A percentile compares a stretch with the other conserved stretches of the same genome.
These are phyloP conservation scores for Amaranthus palmeri DNA, from an alignment of 148 eudicot species.

Conservation along the genomic window DNA sequence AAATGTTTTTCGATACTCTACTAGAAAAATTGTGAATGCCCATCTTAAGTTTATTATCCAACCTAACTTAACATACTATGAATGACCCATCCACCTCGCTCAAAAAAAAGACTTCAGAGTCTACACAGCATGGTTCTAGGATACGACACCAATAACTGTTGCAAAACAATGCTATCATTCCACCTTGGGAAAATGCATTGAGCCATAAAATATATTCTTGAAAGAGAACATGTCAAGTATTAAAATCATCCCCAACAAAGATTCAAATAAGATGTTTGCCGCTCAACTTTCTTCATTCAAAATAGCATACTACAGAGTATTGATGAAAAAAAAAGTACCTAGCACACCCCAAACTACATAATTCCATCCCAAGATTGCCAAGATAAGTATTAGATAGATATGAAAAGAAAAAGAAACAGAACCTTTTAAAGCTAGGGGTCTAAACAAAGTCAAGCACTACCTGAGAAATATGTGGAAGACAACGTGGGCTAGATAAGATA, in stretches of 20 bases:
- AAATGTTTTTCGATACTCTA: no score
- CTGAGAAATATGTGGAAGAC: constrained; percentile 98
- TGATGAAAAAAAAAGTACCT: not conserved
- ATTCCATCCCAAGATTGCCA: not conserved
- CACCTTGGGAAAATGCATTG: not conserved
- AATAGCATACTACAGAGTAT: not conserved
- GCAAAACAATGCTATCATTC: not conserved
- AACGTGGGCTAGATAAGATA: constrained; percentile 92
- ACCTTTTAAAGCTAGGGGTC: constrained; percentile 2
- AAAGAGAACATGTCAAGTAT: not conserved
- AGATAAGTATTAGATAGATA: not conserved
- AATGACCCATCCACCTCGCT: no score
- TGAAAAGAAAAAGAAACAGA: not conserved
- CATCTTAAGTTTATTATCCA: no score
- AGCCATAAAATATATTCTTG: not conserved
- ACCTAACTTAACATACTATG: no score
- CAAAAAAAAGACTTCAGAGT: no score
- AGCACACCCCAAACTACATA: not conserved
- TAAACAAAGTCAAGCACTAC: constrained; percentile 27
- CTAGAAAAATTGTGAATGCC: no score
- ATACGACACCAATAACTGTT: no score
- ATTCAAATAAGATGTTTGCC: not conserved
- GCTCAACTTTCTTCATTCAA: not conserved
- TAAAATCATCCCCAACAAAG: not conserved
- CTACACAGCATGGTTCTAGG: no score